Evolutionary conservation across 495 filamentous ascomycete genomes (phyloP), one percentile per base, ranked within the genome.

Genomic region (Penicillium dipodomyicola): DNA sequence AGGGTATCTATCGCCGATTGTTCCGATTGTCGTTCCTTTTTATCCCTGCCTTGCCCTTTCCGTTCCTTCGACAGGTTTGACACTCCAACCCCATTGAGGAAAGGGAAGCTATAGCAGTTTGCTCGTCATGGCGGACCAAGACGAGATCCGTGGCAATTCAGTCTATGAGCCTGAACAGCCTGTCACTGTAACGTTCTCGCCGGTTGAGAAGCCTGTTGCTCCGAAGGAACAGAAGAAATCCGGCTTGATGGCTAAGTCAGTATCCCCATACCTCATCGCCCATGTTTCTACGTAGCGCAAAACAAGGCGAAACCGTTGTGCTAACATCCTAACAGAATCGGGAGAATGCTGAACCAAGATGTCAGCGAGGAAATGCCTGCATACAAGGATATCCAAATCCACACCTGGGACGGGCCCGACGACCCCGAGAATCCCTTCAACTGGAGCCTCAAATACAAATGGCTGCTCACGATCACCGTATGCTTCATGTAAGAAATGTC

Each of bases 381-480:
- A 6, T 49, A 58, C 17, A 52, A 47, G 19, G 63, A 70, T 32
- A 50, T 71, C 19, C 63, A 72, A 42, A 65, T 72, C 22, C 69
- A 74, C 33, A 65, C 64, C 4, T 75, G 72, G 71, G 52, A 67
- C 49, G 69, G 67, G 0, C 66, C 65, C 1, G 51, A 72, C 47
- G 71, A 72, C 29, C 67, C 69, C 0, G 69, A 70, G 1, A 71
- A 72, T 29, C 68, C 70, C 35, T 69, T 47, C 44, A 67, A 67
- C 25, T 67, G 61, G 64, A 22, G 50, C 23, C 33, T 39, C 3
- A 59, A 57, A 14, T 71, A 72, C 51, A 76, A 74, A 60, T 76
- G 72, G 72, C 32, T 69, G 10, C 47, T 75, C n/a, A 75, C 74
- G 2, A 49, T 77, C 11, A 77, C 72, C 3, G 60, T 75, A 17